Evolutionary conservation across 1,139 yeast genomes (phyloP), one percentile per base, ranked within the genome.

Genomic region (Magnusiomyces suaveolens): DNA sequence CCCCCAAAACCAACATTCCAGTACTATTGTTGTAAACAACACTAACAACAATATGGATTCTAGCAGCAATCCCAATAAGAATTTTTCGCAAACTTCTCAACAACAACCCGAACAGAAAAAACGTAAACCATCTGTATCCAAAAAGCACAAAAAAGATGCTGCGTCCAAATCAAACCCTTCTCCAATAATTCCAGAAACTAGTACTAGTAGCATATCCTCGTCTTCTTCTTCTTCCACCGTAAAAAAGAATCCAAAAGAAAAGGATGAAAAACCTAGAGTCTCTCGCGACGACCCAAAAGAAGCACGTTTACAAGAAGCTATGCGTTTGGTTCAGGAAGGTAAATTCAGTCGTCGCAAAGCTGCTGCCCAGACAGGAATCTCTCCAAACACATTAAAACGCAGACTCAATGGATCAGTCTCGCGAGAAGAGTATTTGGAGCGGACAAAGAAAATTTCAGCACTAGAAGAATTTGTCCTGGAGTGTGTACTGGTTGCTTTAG

Each of bases 331-430:
- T 25, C 54, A 52, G 23, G 54, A 52, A n/a, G 52, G 54, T 36
- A 50, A 52, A 38, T 50, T 47, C 48, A 52, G 56, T 3, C 55
- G 59, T 20, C 54, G 59, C 16, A 54, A 53, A 39, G 59, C 59
- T 2, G 59, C 59, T 46, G 43, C 53, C 43, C 53, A 54, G 10
- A 54, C 59, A 23, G 55, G 55, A 14, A 56, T 56, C 33, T 50
- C 54, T 14, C 56, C 59, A 24, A 56, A 56, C 43, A 56, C 59
- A 2, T 52, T 56, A 16, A 56, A 56, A 38, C 54, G 59, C 12
- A 38, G 59, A 46, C 57, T 56, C 38, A 54, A 56, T 32, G 59
- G 59, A 21, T 54, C 57, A 41, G 52, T 56, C 21, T 56, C 59
- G 4, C 54, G 59, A 2, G 57, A 52, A 21, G 59, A 56, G 46